These are phyloP conservation scores for Amanita molliuscula DNA, from an alignment of 768 basidiomycete species.

Conservation along the genomic window DNA sequence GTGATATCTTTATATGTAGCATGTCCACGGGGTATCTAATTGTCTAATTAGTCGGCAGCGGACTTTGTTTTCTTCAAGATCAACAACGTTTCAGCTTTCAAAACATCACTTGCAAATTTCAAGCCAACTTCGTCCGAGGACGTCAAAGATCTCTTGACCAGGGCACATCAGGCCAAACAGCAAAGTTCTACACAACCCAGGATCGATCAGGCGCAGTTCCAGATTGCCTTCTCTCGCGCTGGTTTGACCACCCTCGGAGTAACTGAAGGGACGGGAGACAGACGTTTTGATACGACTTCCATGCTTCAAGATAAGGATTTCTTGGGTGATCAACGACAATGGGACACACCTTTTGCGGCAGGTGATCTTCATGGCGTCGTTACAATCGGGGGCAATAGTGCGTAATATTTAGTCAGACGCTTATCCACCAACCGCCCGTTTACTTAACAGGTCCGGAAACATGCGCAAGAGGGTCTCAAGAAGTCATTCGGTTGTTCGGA, in stretches of 20 bases:
- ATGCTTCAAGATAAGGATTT: background rate
- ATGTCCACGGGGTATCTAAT: background rate
- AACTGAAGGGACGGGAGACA: background rate
- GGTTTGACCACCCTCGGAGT: background rate
- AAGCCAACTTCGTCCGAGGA: background rate
- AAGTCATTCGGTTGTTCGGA: no score
- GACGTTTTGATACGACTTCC: background rate
- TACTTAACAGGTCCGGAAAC: no score
- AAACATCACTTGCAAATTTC: background rate
- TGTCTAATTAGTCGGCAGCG: background rate
- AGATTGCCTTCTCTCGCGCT: background rate
- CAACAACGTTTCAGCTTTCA: background rate
- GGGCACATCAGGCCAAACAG: no score
- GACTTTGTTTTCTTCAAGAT: background rate
- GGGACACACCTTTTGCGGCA: background rate
- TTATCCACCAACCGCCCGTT: no score
- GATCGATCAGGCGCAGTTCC: no score
- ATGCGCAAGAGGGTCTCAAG: no score
- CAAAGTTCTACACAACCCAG: no score
- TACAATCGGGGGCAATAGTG: no score
- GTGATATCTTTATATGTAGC: background rate
- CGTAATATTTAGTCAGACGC: no score
- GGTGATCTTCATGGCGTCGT: background rate
- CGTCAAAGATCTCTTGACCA: no score
- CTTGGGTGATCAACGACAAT: background rate